Conservation (phyloP, 2,329 filamentous ascomycete genomes). For the Madurella fahalii region DNA sequence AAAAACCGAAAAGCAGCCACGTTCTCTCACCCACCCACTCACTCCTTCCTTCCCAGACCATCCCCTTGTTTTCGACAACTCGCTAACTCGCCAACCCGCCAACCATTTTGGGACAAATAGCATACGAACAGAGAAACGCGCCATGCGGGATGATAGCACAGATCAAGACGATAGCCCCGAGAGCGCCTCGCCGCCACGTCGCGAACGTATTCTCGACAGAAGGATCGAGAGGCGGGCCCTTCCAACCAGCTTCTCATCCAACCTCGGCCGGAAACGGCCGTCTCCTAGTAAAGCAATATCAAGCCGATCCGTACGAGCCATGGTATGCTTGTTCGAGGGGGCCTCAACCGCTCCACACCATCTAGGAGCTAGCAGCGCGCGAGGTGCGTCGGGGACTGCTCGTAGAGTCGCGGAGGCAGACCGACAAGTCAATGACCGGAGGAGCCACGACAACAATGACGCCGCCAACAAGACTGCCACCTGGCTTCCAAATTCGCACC, state of each 20-base stretch:
- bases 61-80: not conserved
- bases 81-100: too few relatives aligned
- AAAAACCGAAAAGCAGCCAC: too few relatives aligned
- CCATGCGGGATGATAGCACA: not conserved
- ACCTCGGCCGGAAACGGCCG: conserved; percentile 19
- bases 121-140: not conserved
- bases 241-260: conserved; percentile 30
- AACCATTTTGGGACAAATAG: not conserved
- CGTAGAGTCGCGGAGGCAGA: not conserved
- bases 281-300: not conserved
- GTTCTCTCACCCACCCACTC: too few relatives aligned
- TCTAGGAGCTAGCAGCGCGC: not conserved
- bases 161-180: not conserved
- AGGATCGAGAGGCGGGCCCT: conserved; percentile 25
- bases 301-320: conserved; percentile 8
- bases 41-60: not conserved
- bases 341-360: not conserved
- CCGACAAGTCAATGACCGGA: not conserved
- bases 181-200: not conserved
- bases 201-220: conserved; percentile 21
- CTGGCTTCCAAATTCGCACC: too few relatives aligned
- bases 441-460: not conserved
- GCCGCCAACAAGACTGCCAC: not conserved
- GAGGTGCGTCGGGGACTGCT: not conserved
- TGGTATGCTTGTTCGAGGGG: conserved; percentile 11